A percentile compares a stretch with the other conserved stretches of the same genome.
phyloP scores from a whole-genome alignment of 2,329 filamentous ascomycete species.

The Colletotrichum sp. region DNA sequence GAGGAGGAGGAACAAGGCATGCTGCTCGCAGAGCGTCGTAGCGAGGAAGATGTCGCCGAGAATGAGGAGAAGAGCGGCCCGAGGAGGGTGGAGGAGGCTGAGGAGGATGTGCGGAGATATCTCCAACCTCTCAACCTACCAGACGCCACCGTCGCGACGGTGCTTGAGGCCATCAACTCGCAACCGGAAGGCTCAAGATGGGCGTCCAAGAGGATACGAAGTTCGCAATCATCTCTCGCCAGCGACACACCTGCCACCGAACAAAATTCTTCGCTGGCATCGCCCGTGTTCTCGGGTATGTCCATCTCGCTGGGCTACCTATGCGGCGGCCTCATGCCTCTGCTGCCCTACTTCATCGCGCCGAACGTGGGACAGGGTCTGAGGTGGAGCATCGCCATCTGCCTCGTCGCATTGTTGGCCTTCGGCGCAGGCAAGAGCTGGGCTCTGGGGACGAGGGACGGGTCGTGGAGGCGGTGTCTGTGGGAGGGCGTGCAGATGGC shows the following conservation, averaged over 20 bases:
- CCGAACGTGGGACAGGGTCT: conserved; percentile 44
- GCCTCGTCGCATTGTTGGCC: conserved; percentile 56
- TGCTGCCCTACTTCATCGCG: conserved; percentile 63
- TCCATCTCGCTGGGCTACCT: conserved; percentile 68
- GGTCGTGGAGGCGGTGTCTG: neutral
- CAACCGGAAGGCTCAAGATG: conserved; percentile 28
- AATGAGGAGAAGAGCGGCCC: neutral
- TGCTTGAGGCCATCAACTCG: conserved; percentile 29
- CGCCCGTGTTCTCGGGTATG: conserved; percentile 55
- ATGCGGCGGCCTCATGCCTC: conserved; percentile 65
- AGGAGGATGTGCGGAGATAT: conserved; percentile 33
- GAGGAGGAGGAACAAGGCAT: conserved; percentile 29
- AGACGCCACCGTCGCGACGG: conserved; percentile 18
- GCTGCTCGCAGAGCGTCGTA: conserved; percentile 18
- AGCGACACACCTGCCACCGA: neutral
- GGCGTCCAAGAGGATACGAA: neutral
- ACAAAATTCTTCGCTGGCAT: conserved; percentile 21
- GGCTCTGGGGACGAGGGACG: conserved; percentile 28
- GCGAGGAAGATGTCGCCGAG: neutral
- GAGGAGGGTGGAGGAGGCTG: neutral
- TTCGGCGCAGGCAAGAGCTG: conserved; percentile 64
- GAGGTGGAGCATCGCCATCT: conserved; percentile 58
- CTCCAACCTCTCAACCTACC: conserved; percentile 36
- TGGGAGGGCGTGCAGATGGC: conserved; percentile 9
- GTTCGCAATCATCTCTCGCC: neutral